These are phyloP conservation scores for Suhomyces taliae DNA, from an alignment of 1,139 yeast species.

Conservation along the genomic window DNA sequence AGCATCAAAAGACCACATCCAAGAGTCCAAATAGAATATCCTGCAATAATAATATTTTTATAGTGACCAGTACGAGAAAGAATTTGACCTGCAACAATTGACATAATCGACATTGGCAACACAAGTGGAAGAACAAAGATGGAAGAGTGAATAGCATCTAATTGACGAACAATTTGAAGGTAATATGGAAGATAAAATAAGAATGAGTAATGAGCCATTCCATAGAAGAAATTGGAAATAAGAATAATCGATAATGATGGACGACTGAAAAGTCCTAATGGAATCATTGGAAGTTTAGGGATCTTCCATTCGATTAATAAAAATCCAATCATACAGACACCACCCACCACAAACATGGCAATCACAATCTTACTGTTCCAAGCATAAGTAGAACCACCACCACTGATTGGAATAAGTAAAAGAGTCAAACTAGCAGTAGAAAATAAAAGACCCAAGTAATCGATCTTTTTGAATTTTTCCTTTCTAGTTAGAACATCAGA, in stretches of 20 bases:
- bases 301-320: slow-evolving; percentile 21
- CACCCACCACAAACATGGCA: slow-evolving; percentile 21
- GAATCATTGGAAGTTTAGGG: slow-evolving; percentile 24
- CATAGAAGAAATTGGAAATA: slow-evolving; percentile 19
- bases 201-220: slow-evolving; percentile 20
- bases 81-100: slow-evolving; percentile 19
- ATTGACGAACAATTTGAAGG: slow-evolving; percentile 19
- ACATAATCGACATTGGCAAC: slow-evolving; percentile 17
- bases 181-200: slow-evolving; percentile 20
- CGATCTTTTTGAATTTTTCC: slow-evolving; percentile 20
- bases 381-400: slow-evolving; percentile 22
- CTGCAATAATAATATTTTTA: slow-evolving; percentile 14
- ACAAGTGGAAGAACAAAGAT: slow-evolving; percentile 19
- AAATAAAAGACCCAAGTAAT: slow-evolving; percentile 21
- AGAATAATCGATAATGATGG: slow-evolving; percentile 15
- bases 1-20: slow-evolving; percentile 17
- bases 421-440: slow-evolving; percentile 20
- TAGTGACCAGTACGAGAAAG: slow-evolving; percentile 21
- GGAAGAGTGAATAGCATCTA: slow-evolving; percentile 16
- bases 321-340: slow-evolving; percentile 17
- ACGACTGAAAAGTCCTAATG: slow-evolving; percentile 17
- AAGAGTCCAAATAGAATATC: slow-evolving; percentile 18
- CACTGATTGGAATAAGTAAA: slow-evolving; percentile 21
- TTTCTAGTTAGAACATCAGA: slow-evolving; percentile 14
- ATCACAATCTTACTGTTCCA: slow-evolving; percentile 22